Evolutionary conservation across 78 protist genomes (phyloP).

Genomic region (Tieghemostelium lacteum): DNA sequence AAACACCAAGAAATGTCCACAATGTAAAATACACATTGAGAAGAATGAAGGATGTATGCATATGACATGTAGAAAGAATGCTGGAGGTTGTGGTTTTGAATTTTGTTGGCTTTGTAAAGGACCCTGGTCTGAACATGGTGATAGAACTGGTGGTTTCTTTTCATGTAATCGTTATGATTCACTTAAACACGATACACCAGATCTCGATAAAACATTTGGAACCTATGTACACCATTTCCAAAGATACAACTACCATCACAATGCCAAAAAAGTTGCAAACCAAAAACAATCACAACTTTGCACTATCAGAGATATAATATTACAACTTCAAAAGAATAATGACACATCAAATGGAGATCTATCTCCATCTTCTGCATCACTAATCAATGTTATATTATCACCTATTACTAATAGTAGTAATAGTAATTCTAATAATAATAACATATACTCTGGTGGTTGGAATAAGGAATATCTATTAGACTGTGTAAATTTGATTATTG

Average conservation of each 20-base stretch:
- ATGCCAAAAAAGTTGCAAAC: constrained; percentile 28
- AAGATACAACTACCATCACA: constrained; percentile 45
- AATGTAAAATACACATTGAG: constrained; percentile 57
- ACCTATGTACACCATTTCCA: constrained; percentile 42
- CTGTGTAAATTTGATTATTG: constrained; percentile 37
- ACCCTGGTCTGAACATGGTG: constrained; percentile 75
- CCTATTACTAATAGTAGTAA: neutral
- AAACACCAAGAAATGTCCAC: constrained; percentile 62
- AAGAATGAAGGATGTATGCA: constrained; percentile 81
- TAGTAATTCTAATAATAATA: too few species aligned
- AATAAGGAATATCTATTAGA: constrained; percentile 3
- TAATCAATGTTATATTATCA: neutral
- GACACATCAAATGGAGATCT: neutral
- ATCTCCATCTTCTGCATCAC: neutral
- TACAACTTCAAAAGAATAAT: neutral
- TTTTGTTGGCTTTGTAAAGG: constrained; percentile 84
- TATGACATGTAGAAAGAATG: constrained; percentile 68
- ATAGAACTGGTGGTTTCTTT: constrained; percentile 82
- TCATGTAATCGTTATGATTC: constrained; percentile 77
- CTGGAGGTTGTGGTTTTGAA: constrained; percentile 43
- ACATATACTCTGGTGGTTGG: neutral
- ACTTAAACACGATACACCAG: constrained; percentile 31
- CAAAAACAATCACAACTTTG: neutral
- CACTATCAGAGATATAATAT: neutral
- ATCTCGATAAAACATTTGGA: constrained; percentile 48